A percentile compares a stretch with the other conserved stretches of the same genome.
phyloP scores from a whole-genome alignment of 305 asterid genomes.

The Fraxinus nigra region DNA sequence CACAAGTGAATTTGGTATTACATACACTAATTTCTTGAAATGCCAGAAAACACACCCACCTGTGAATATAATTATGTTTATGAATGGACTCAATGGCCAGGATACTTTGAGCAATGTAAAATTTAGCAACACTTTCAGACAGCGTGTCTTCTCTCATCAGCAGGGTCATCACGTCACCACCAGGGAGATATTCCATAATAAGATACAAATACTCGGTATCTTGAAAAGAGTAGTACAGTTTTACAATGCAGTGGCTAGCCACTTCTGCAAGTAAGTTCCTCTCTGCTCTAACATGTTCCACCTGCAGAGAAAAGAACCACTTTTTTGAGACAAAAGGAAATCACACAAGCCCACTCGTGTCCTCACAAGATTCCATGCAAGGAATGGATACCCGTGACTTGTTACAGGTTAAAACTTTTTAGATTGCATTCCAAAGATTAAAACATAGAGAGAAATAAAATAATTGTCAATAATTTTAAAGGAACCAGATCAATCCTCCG shows the following conservation, averaged over 20 bases:
- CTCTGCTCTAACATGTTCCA: constrained; percentile 96
- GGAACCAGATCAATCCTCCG: background rate
- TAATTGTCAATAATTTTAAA: background rate
- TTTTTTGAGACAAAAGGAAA: constrained; percentile 15
- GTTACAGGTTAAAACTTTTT: background rate
- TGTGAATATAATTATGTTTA: constrained; percentile 87
- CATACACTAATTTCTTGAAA: constrained; percentile 6
- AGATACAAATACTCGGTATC: constrained; percentile 88
- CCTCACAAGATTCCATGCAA: constrained; percentile 8
- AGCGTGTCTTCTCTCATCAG: constrained; percentile 87
- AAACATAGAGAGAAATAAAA: constrained; percentile 12
- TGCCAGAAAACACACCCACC: constrained; percentile 37
- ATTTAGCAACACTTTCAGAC: constrained; percentile 79
- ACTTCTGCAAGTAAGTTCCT: constrained; percentile 92
- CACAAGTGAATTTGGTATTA: constrained; percentile 10
- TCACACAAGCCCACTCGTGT: background rate
- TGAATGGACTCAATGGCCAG: constrained; percentile 95
- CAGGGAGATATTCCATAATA: constrained; percentile 94
- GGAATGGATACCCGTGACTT: background rate
- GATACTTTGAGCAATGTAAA: constrained; percentile 87
- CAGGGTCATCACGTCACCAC: constrained; percentile 95
- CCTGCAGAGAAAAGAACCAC: constrained; percentile 42
- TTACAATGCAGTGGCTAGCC: constrained; percentile 87
- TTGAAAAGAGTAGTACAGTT: constrained; percentile 84
- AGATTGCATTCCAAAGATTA: constrained; percentile 6